phyloP scores from a whole-genome alignment of 2,329 filamentous ascomycete species.

The Fusarium metavorans region DNA sequence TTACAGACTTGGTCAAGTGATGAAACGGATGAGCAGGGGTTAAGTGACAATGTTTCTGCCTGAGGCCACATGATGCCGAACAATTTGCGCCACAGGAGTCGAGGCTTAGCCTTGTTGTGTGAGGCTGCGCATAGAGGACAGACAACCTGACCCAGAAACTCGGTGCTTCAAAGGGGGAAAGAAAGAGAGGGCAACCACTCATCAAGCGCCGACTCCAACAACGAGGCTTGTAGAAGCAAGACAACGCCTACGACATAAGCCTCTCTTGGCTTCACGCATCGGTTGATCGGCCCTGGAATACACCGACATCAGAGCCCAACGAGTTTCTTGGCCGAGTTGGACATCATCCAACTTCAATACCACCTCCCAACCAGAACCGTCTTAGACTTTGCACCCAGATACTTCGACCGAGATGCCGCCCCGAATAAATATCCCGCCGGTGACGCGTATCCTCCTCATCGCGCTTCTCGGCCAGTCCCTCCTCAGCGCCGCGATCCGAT shows the following conservation, averaged over 20 bases:
- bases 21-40: slow-evolving; percentile 22
- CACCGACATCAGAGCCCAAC: slow-evolving; percentile 1
- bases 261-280: background rate
- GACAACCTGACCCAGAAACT: slow-evolving; percentile 32
- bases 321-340: background rate
- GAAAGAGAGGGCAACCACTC: slow-evolving; percentile 17
- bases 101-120: slow-evolving; percentile 27
- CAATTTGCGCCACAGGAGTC: slow-evolving; percentile 6
- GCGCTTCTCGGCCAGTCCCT: slow-evolving; percentile 81
- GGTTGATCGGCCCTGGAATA: background rate
- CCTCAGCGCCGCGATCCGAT: slow-evolving; percentile 83
- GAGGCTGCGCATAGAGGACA: slow-evolving; percentile 42
- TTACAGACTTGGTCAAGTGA: background rate
- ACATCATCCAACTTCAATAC: slow-evolving; percentile 1
- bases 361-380: slow-evolving; percentile 19
- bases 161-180: slow-evolving; percentile 34
- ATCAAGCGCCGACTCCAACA: slow-evolving; percentile 18
- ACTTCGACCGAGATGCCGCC: slow-evolving; percentile 72
- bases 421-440: slow-evolving; percentile 91
- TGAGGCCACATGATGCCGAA: slow-evolving; percentile 35
- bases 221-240: slow-evolving; percentile 13
- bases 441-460: slow-evolving; percentile 85
- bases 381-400: slow-evolving; percentile 10
- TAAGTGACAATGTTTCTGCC: slow-evolving; percentile 24
- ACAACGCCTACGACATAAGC: slow-evolving; percentile 2